Evolutionary conservation across 306 rosid genomes (phyloP).

Genomic region (Luffa acutangula): DNA sequence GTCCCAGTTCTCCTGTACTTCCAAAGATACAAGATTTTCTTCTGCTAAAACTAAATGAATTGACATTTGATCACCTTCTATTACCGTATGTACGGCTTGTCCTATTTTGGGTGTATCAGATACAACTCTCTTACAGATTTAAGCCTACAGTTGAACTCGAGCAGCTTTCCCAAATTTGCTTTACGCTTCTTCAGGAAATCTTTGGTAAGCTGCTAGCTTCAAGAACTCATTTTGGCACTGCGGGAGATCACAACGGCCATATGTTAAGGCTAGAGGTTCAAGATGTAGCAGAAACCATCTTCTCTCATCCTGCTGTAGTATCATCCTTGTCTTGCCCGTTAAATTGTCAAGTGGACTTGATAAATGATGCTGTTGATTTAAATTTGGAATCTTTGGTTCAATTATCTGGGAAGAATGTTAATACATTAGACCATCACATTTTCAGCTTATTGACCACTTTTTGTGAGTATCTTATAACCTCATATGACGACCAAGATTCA

Average conservation of each 20-base stretch:
- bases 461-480: slow-evolving; percentile 41
- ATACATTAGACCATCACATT: slow-evolving; percentile 33
- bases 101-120: slow-evolving; percentile 62
- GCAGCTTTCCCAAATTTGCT: slow-evolving; percentile 47
- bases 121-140: slow-evolving; percentile 32
- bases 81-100: slow-evolving; percentile 46
- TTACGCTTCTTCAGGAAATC: slow-evolving; percentile 33
- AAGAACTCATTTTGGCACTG: slow-evolving; percentile 20
- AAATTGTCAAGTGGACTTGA: slow-evolving; percentile 23
- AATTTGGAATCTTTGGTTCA: slow-evolving; percentile 24
- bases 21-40: slow-evolving; percentile 45
- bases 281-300: slow-evolving; percentile 49
- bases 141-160: slow-evolving; percentile 31
- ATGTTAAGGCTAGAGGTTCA: slow-evolving; percentile 34
- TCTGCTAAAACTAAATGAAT: slow-evolving; percentile 42
- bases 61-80: slow-evolving; percentile 20
- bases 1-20: slow-evolving; percentile 26
- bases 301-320: slow-evolving; percentile 50
- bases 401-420: slow-evolving; percentile 32
- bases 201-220: slow-evolving; percentile 32
- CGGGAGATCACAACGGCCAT: slow-evolving; percentile 16
- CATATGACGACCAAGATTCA: slow-evolving; percentile 22
- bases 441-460: slow-evolving; percentile 46
- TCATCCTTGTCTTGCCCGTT: slow-evolving; percentile 44
- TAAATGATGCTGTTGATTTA: slow-evolving; percentile 18